These are phyloP conservation scores for Ophidiomyces ophidiicola DNA, from an alignment of 2,329 filamentous ascomycete species.

Conservation along the genomic window DNA sequence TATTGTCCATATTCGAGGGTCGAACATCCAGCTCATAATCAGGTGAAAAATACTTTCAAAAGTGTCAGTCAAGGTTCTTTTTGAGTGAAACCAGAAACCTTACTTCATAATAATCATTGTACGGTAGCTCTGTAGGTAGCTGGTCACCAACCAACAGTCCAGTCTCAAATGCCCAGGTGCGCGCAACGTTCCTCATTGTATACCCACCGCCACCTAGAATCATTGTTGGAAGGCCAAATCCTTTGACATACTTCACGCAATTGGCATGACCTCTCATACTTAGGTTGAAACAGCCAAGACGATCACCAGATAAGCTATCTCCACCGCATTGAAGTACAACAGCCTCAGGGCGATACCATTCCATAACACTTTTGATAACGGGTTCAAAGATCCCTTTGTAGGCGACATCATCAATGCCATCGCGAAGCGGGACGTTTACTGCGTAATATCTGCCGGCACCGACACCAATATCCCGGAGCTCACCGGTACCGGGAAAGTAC, in stretches of 20 bases:
- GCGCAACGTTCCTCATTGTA: slow-evolving; percentile 53
- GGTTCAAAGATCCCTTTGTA: slow-evolving; percentile 60
- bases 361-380: slow-evolving; percentile 55
- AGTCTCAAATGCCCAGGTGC: slow-evolving; percentile 55
- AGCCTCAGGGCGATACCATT: slow-evolving; percentile 54
- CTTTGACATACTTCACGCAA: slow-evolving; percentile 57
- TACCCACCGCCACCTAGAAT: slow-evolving; percentile 57
- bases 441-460: slow-evolving; percentile 55
- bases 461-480: slow-evolving; percentile 56
- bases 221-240: slow-evolving; percentile 52
- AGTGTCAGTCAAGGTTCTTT: slow-evolving; percentile 6
- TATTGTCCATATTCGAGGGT: slow-evolving; percentile 61
- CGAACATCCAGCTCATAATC: slow-evolving; percentile 59
- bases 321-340: slow-evolving; percentile 59
- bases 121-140: slow-evolving; percentile 73
- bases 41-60: slow-evolving; percentile 49
- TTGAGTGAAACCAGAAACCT: slow-evolving; percentile 15
- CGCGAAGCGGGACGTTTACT: slow-evolving; percentile 57
- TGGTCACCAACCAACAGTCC: slow-evolving; percentile 74
- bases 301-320: slow-evolving; percentile 54
- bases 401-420: slow-evolving; percentile 55
- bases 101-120: slow-evolving; percentile 86
- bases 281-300: slow-evolving; percentile 57
- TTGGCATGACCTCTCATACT: slow-evolving; percentile 60
- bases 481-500: slow-evolving; percentile 59